Evolutionary conservation across 169 alveolate species (phyloP).

Genomic region (Plasmodium cynomolgi): DNA sequence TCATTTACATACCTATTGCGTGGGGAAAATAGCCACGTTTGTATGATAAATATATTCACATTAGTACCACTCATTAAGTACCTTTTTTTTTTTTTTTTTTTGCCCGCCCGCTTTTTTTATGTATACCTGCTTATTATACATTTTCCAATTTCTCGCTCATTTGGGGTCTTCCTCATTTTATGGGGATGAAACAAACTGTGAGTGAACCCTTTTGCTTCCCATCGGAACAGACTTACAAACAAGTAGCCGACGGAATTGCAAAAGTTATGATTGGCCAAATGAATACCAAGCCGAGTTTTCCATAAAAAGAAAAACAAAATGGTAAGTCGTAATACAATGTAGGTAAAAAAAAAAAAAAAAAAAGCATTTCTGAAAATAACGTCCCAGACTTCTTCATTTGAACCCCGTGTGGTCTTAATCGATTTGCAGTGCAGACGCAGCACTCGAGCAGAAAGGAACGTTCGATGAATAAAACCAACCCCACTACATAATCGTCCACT

Average conservation of each 20-base stretch:
- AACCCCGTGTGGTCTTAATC: neutral
- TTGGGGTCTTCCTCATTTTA: neutral
- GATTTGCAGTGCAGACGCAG: neutral
- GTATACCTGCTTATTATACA: neutral
- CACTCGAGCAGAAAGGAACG: neutral
- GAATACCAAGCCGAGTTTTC: neutral
- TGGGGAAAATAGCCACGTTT: neutral
- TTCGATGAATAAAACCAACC: neutral
- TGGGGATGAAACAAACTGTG: neutral
- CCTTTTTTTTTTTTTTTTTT: neutral
- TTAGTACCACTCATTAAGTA: neutral
- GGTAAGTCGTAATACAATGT: neutral
- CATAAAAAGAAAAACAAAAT: neutral
- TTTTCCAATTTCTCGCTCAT: neutral
- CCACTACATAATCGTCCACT: constrained; percentile 72
- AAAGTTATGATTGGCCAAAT: neutral
- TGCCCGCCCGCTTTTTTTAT: neutral
- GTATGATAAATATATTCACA: neutral
- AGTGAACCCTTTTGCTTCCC: neutral
- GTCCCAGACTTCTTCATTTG: neutral
- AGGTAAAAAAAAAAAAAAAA: neutral
- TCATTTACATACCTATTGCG: neutral
- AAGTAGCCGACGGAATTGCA: neutral
- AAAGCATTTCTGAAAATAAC: neutral
- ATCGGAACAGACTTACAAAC: neutral